phyloP scores from a whole-genome alignment of 306 rosid species.

The Geum urbanum region DNA sequence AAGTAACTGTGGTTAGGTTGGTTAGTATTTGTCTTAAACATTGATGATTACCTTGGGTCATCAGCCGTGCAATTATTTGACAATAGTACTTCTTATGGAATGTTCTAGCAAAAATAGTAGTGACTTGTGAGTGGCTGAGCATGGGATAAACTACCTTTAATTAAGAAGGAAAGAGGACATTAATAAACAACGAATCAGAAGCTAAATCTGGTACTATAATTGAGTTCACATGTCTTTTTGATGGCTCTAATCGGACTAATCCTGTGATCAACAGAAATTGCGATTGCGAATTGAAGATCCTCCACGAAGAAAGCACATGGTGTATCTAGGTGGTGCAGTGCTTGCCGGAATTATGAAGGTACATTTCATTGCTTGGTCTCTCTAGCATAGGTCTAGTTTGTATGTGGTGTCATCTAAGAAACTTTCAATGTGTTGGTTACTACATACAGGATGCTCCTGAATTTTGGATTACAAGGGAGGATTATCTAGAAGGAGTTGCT shows the following conservation, averaged over 20 bases:
- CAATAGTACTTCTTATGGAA: too few relatives aligned
- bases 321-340: conserved; percentile 98
- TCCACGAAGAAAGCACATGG: conserved; percentile 98
- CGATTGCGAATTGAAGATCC: conserved; percentile 96
- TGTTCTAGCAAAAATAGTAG: background rate
- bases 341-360: conserved; percentile 99
- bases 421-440: conserved; percentile 32
- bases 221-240: background rate
- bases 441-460: conserved; percentile 86
- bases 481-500: conserved; percentile 88
- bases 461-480: conserved; percentile 96
- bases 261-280: conserved; percentile 53
- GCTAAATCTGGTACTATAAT: background rate
- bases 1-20: background rate
- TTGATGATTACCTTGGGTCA: too few relatives aligned
- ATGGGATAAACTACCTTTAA: background rate
- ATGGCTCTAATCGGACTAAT: conserved; percentile 14
- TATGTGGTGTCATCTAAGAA: conserved; percentile 19
- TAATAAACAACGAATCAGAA: background rate
- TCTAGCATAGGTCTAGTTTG: conserved; percentile 2
- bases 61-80: too few relatives aligned
- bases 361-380: conserved; percentile 18
- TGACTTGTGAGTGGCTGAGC: background rate
- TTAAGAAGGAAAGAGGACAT: background rate
- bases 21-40: background rate